Percentiles rank a stretch among this genome's conserved stretches.
phyloP scores from a whole-genome alignment of 2,329 filamentous ascomycete species.

The Colletotrichum incanum region DNA sequence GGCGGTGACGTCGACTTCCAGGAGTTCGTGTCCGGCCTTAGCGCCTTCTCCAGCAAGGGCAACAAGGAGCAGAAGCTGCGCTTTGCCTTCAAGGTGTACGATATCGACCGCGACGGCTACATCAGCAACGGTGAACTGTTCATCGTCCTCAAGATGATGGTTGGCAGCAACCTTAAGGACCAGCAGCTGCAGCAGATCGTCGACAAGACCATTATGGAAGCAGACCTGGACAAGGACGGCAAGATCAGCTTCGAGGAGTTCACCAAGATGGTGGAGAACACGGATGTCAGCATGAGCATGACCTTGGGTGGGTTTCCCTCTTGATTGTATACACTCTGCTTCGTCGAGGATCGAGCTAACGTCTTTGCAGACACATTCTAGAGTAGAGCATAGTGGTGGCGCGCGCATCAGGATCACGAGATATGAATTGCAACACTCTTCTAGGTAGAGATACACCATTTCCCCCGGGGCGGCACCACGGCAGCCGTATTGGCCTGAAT shows the following conservation, averaged over 20 bases:
- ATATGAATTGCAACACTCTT: constrained; percentile 41
- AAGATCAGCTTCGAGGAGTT: constrained; percentile 99
- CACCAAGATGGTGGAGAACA: constrained; percentile 98
- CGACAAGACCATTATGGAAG: constrained; percentile 99
- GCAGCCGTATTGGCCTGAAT: constrained; percentile 26
- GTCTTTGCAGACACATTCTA: constrained; percentile 39
- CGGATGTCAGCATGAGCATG: constrained; percentile 83
- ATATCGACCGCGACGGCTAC: constrained; percentile 98
- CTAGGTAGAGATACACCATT: constrained; percentile 38
- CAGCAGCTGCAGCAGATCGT: constrained; percentile 99
- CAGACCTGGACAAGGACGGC: constrained; percentile 93
- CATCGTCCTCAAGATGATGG: constrained; percentile 99
- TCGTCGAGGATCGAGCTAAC: constrained; percentile 10
- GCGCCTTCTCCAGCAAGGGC: constrained; percentile 96
- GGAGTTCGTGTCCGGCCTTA: constrained; percentile 96
- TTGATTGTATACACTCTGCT: neutral
- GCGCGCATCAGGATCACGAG: constrained; percentile 39
- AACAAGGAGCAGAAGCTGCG: constrained; percentile 99
- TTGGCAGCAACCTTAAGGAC: constrained; percentile 98
- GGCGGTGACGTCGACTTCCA: constrained; percentile 99
- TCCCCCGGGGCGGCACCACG: constrained; percentile 6
- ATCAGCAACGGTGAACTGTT: constrained; percentile 99
- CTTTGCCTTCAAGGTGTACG: constrained; percentile 99
- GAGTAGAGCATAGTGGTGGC: constrained; percentile 15
- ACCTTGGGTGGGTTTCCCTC: constrained; percentile 71